A percentile compares a stretch with the other conserved stretches of the same genome.
Evolutionary conservation across 805 yeast species (phyloP).

Genomic region (Barnettozyma vustinii): DNA sequence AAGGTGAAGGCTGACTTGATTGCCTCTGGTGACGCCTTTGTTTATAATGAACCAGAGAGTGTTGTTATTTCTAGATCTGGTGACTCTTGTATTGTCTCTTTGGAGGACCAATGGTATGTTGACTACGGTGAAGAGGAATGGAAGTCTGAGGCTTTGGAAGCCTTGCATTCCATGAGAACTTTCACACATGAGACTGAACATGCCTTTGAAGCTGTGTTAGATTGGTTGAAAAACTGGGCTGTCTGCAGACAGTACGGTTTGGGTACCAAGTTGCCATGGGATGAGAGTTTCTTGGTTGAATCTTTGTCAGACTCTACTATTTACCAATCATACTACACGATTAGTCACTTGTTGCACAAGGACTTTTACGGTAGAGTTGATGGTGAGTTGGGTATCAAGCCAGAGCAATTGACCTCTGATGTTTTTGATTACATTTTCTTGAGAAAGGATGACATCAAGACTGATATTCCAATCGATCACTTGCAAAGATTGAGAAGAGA

Average conservation of each 20-base stretch:
- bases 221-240: constrained; percentile 98
- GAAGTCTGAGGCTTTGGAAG: constrained; percentile 77
- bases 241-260: constrained; percentile 94
- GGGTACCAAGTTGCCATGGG: constrained; percentile 97
- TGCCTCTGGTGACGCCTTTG: constrained; percentile 73
- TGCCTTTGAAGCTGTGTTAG: constrained; percentile 90
- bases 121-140: constrained; percentile 95
- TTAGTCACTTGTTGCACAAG: constrained; percentile 76
- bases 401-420: constrained; percentile 87
- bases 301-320: constrained; percentile 93
- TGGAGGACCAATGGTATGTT: constrained; percentile 97
- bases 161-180: constrained; percentile 70
- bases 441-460: constrained; percentile 52
- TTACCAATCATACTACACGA: constrained; percentile 92
- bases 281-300: constrained; percentile 86
- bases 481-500: constrained; percentile 80
- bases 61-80: constrained; percentile 91
- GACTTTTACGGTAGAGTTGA: constrained; percentile 76
- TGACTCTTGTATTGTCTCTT: constrained; percentile 91
- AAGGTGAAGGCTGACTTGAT: constrained; percentile 80
- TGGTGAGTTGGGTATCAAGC: constrained; percentile 69
- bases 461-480: constrained; percentile 59
- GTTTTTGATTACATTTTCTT: constrained; percentile 89
- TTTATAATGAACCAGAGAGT: constrained; percentile 92
- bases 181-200: constrained; percentile 79